Conservation (phyloP, 208 protist species). For the Trypanosoma avium region DNA sequence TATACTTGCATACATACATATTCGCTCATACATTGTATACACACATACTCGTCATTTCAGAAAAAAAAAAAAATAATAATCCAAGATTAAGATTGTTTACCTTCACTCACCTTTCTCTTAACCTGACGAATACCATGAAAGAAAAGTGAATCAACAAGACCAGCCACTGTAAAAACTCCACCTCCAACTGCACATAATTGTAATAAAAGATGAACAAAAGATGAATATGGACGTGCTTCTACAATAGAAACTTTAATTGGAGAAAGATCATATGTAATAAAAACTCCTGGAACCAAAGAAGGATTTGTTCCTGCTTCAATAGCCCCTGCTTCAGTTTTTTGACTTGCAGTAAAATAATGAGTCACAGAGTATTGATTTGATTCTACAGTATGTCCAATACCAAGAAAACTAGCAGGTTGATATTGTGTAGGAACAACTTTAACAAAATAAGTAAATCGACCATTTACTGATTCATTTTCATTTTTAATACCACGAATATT, state of each 20-base stretch:
- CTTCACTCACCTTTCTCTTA: slow-evolving; percentile 37
- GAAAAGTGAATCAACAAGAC: slow-evolving; percentile 53
- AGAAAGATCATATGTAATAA: slow-evolving; percentile 88
- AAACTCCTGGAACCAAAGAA: slow-evolving; percentile 68
- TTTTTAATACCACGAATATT: slow-evolving; percentile 31
- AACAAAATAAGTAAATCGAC: slow-evolving; percentile 88
- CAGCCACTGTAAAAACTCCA: slow-evolving; percentile 63
- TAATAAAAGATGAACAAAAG: slow-evolving; percentile 58
- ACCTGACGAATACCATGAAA: slow-evolving; percentile 45
- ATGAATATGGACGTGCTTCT: slow-evolving; percentile 54
- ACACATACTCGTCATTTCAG: too few relatives aligned
- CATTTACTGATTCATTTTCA: slow-evolving; percentile 38
- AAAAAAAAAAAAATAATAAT: not conserved
- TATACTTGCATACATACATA: too few relatives aligned
- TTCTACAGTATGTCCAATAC: slow-evolving; percentile 33
- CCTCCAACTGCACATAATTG: slow-evolving; percentile 69
- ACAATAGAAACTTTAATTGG: slow-evolving; percentile 71
- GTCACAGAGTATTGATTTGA: slow-evolving; percentile 92
- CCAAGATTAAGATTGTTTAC: slow-evolving; percentile 42
- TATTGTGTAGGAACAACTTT: slow-evolving; percentile 88
- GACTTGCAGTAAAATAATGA: slow-evolving; percentile 62
- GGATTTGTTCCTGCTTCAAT: not conserved
- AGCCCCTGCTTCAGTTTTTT: not conserved
- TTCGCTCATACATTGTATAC: too few relatives aligned
- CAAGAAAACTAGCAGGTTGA: slow-evolving; percentile 38